phyloP scores from a whole-genome alignment of 106 monocot genomes.

The Cymbidium sinense region DNA sequence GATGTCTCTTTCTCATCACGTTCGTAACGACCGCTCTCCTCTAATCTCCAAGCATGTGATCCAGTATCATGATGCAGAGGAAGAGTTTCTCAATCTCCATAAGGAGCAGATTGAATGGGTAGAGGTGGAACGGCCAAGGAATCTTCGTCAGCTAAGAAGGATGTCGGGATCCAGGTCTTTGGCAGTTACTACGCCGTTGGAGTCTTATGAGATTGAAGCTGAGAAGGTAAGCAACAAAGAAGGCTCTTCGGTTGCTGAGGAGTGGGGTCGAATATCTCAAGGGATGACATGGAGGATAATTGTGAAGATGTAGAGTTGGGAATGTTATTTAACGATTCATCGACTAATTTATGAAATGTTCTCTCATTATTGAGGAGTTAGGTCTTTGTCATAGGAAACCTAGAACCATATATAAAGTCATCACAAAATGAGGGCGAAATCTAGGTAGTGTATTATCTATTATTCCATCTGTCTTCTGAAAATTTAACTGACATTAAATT shows the following conservation, averaged over 20 bases:
- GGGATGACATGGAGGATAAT: slow-evolving; percentile 20
- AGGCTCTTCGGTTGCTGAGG: slow-evolving; percentile 42
- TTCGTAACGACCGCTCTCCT: slow-evolving; percentile 81
- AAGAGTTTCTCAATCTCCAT: slow-evolving; percentile 53
- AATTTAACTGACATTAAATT: no score
- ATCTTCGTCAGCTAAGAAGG: slow-evolving; percentile 45
- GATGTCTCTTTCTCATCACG: slow-evolving; percentile 39
- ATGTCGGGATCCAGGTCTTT: slow-evolving; percentile 17
- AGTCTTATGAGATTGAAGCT: not conserved
- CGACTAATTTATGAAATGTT: no score
- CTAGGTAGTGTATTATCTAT: no score
- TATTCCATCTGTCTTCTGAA: no score
- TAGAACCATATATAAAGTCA: no score
- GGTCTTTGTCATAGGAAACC: no score
- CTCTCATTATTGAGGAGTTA: no score
- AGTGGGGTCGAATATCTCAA: slow-evolving; percentile 35
- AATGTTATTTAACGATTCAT: no score
- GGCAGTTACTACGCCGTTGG: not conserved
- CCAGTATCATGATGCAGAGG: slow-evolving; percentile 68
- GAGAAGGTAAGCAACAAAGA: slow-evolving; percentile 14
- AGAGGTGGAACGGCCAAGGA: slow-evolving; percentile 38
- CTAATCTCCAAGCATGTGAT: slow-evolving; percentile 63
- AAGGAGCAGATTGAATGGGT: slow-evolving; percentile 64
- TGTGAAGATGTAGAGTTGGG: slow-evolving; percentile 46
- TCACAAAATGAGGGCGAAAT: no score